Percentiles rank a stretch among this genome's conserved stretches.
Conservation (phyloP, 108 stramenopile genomes). For the Pseudonitzschia pungens region DNA sequence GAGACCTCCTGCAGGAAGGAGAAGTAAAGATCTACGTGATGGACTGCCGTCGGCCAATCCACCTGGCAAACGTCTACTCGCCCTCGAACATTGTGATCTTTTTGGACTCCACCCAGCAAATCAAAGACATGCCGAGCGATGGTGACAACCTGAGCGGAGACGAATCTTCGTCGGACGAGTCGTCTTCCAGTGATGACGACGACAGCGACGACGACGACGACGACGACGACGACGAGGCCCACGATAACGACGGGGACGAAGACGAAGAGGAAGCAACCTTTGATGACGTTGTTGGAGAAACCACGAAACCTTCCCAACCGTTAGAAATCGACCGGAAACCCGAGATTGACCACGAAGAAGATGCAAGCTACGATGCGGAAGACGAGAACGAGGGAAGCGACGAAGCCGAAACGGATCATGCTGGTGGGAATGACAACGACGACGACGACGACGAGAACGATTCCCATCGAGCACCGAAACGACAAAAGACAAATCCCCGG, state of each 20-base stretch:
- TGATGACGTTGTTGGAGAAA: conserved; percentile 34
- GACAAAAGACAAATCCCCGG: conserved; percentile 24
- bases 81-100: conserved; percentile 69
- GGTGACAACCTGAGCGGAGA: conserved; percentile 83
- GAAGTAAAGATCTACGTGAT: conserved; percentile 57
- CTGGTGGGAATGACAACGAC: conserved; percentile 27
- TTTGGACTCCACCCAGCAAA: conserved; percentile 53
- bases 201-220: conserved; percentile 40
- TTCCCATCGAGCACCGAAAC: conserved; percentile 26
- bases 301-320: neutral
- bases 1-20: conserved; percentile 7
- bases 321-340: neutral
- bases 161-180: conserved; percentile 34
- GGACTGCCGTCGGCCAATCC: conserved; percentile 76
- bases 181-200: conserved; percentile 37
- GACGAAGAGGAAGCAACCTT: conserved; percentile 31
- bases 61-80: conserved; percentile 79
- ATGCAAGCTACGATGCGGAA: conserved; percentile 44
- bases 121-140: conserved; percentile 68
- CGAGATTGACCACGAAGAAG: conserved; percentile 2
- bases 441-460: conserved; percentile 36
- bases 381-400: conserved; percentile 29
- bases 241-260: conserved; percentile 28
- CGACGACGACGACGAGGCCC: conserved; percentile 45
- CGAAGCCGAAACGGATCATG: conserved; percentile 11